phyloP scores from a whole-genome alignment of 345 rosid genomes.

The Eucalyptus shirleyi region DNA sequence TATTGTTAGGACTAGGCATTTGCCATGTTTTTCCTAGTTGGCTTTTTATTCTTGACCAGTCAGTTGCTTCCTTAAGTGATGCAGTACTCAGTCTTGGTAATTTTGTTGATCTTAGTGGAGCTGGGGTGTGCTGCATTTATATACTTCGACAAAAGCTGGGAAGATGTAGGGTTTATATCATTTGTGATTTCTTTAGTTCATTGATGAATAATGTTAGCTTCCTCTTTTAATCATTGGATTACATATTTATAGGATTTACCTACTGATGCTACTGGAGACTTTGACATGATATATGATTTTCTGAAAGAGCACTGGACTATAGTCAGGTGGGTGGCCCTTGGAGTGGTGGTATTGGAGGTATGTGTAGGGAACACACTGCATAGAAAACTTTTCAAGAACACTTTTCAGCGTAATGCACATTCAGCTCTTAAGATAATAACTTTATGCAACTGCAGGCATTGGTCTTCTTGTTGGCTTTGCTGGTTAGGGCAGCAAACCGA shows the following conservation, averaged over 20 bases:
- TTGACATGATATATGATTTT: slow-evolving; percentile 53
- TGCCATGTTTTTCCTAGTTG: not conserved
- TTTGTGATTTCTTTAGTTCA: not conserved
- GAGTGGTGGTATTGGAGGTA: slow-evolving; percentile 78
- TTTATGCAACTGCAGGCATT: slow-evolving; percentile 44
- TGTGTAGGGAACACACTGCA: not conserved
- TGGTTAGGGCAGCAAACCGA: slow-evolving; percentile 63
- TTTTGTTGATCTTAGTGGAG: slow-evolving; percentile 81
- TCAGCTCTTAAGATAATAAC: not conserved
- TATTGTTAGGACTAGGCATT: not conserved
- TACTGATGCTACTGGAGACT: slow-evolving; percentile 69
- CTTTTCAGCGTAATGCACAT: not conserved
- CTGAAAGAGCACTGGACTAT: slow-evolving; percentile 76
- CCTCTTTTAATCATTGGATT: not conserved
- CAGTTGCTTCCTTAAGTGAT: slow-evolving; percentile 45
- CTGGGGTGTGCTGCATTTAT: slow-evolving; percentile 82
- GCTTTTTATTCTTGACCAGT: not conserved
- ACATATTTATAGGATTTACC: slow-evolving; percentile 55
- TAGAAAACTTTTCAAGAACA: not conserved
- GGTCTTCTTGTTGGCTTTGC: slow-evolving; percentile 63
- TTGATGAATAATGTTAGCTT: not conserved
- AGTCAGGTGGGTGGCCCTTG: slow-evolving; percentile 90
- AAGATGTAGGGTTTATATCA: slow-evolving; percentile 36
- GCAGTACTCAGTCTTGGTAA: slow-evolving; percentile 65
- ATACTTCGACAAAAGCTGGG: slow-evolving; percentile 84